Base-by-base conservation (phyloP, 352 stramenopile genomes). In the Blastocystis sp. region DNA sequence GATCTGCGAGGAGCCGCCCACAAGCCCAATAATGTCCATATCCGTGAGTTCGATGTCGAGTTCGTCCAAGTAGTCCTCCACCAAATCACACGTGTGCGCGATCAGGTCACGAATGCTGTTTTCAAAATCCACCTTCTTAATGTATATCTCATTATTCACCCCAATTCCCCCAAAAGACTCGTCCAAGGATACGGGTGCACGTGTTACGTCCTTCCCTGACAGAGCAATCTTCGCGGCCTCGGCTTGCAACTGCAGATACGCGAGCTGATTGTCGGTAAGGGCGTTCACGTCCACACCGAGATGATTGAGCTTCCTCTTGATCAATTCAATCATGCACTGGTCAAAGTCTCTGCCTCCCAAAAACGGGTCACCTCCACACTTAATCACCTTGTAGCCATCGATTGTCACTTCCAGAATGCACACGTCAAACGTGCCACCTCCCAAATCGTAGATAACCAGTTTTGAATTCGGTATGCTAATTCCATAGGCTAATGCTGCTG, bases 351-450 rank as follows among this genome's bases (percentile, higher is more conserved):
- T 7, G 5, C 48, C 48, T 14, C 48, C 48, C 48, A 56, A 14
- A 56, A 56, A 7, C 5, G 5, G 5, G 48, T 56, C 14, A 17
- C 48, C 48, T 7, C 48, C 48, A 56, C 48, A 56, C 48, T 14
- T 7, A 56, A 56, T 56, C 48, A 56, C 48, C 48, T 56, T 56
- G 48, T 56, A 56, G 48, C 14, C 48, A 7, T 7, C 48, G 14
- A 17, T 7, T 7, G 48, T 17, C 41, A 84, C 53, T 0, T 28
- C 23, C 28, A 84, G 23, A 19, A 84, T 9, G 9, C 52, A 43
- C 2, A 84, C 23, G 45, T 84, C 74, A 48, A 53, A 84, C 11
- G 74, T 84, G 28, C 74, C 74, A 53, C 74, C 74, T 70, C 74
- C 74, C 3, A 66, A 23, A 59, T 84, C 74, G 52, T 67, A 66